Evolutionary conservation across 148 eudicot genomes (phyloP).

Genomic region (Persicaria tinctoria): DNA sequence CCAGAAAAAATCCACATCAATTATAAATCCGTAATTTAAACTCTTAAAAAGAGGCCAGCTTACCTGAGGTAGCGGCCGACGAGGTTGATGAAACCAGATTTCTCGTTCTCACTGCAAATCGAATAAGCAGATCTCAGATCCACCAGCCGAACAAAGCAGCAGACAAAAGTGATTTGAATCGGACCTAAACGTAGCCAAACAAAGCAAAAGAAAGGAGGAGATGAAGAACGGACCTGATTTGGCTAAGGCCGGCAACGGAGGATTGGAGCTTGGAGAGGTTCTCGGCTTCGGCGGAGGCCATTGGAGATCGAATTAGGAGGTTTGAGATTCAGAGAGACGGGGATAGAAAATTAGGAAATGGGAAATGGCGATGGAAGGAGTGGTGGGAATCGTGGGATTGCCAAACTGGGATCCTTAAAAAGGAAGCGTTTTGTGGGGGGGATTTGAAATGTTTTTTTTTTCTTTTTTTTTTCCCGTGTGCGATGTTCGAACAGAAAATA

Average conservation of each 20-base stretch:
- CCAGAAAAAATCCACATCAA: background rate
- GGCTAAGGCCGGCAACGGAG: slow-evolving; percentile 12
- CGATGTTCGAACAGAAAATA: background rate
- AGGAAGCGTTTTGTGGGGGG: background rate
- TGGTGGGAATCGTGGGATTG: background rate
- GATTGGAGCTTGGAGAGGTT: slow-evolving; percentile 18
- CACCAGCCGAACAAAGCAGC: background rate
- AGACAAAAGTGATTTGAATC: background rate
- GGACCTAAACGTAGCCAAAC: background rate
- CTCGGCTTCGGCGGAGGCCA: slow-evolving; percentile 17
- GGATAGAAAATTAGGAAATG: background rate
- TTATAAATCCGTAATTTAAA: background rate
- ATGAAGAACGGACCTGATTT: slow-evolving; percentile 11
- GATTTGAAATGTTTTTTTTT: background rate
- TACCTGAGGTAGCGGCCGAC: slow-evolving; percentile 89
- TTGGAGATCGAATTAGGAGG: slow-evolving; percentile 6
- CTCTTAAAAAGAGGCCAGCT: too few relatives aligned
- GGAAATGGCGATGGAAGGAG: background rate
- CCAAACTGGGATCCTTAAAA: slow-evolving; percentile 11
- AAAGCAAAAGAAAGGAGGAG: background rate
- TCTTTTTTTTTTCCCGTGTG: background rate
- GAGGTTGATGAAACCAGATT: slow-evolving; percentile 92
- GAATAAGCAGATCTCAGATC: background rate
- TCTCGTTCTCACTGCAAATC: slow-evolving; percentile 76
- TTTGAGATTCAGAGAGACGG: slow-evolving; percentile 10